phyloP scores from a whole-genome alignment of 768 basidiomycete genomes.

The Boletus vinaceobasis region DNA sequence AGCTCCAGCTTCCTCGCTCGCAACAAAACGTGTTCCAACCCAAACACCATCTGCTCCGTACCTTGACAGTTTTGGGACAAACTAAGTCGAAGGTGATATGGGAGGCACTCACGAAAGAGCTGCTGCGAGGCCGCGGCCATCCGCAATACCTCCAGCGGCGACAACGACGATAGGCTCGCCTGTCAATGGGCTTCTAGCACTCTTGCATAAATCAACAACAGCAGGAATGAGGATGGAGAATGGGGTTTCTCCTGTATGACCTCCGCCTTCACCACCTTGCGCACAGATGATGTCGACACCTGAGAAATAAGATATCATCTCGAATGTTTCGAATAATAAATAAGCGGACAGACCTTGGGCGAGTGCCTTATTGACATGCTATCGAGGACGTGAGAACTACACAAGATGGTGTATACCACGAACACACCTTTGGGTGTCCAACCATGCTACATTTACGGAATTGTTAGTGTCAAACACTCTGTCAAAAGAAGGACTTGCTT shows the following conservation, averaged over 20 bases:
- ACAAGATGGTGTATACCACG: background rate
- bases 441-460: conserved; percentile 53
- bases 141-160: conserved; percentile 82
- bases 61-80: conserved; percentile 32
- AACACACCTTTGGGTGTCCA: conserved; percentile 73
- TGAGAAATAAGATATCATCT: conserved; percentile 10
- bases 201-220: conserved; percentile 74
- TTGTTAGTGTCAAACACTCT: background rate
- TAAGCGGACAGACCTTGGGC: conserved; percentile 49
- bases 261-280: conserved; percentile 85
- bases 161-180: conserved; percentile 74
- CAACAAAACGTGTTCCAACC: conserved; percentile 87
- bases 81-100: background rate
- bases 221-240: conserved; percentile 82
- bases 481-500: conserved; percentile 49
- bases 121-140: conserved; percentile 78
- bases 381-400: conserved; percentile 1
- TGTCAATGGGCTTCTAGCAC: conserved; percentile 69
- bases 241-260: conserved; percentile 81
- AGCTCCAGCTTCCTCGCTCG: conserved; percentile 76
- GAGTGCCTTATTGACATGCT: conserved; percentile 75
- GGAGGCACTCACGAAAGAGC: conserved; percentile 51
- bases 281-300: conserved; percentile 92
- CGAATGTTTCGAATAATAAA: background rate
- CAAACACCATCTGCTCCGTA: conserved; percentile 85